Base-by-base conservation (phyloP, 179 eudicot species). In the Nepenthes alata region DNA sequence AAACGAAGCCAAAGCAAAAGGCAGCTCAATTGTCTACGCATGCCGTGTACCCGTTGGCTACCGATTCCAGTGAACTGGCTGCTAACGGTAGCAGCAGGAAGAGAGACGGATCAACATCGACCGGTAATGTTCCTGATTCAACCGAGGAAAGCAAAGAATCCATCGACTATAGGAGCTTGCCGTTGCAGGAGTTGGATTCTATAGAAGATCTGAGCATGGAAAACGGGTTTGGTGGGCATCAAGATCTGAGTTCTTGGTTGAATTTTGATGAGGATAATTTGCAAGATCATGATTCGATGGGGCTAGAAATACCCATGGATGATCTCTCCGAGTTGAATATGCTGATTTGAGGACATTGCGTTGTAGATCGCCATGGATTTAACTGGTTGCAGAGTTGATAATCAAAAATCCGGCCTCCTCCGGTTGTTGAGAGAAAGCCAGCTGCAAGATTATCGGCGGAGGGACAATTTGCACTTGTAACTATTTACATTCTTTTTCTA, bases 241-340 rank as follows among this genome's bases (percentile, higher is more conserved):
- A 81, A 67, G 98, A 91, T 84, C 66, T 91, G 34, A 70, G 70
- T 74, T 74, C 89, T 70, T 89, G 88, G 87, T 72, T 91, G 62
- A 84, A 89, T 69, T 84, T 91, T 61, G 98, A 91, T 11, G 91
- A 81, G n/a, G 83, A 82, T 67, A 82, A 79, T 15, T 66, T 80
- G 61, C 87, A 78, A 71, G 96, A 85, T 53, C 76, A 79, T 69
- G 85, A 85, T 60, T 63, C 83, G 0, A 73, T 66, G 64, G 96
- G 96, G 36, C 95, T 86, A 60, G 87, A 76, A 55, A 89, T 89
- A 69, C 96, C 98, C 5, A 89, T 91, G 98, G 98, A 91, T 65
- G 98, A 91, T 67, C 82, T 91, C 50, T 78, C 82, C 1, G 79
- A 75, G 13, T 62, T 78, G 69, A 75, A 75, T 64, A 78, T 78